Conservation (phyloP, 441 rosid genomes). For the Corymbia citriodora region DNA sequence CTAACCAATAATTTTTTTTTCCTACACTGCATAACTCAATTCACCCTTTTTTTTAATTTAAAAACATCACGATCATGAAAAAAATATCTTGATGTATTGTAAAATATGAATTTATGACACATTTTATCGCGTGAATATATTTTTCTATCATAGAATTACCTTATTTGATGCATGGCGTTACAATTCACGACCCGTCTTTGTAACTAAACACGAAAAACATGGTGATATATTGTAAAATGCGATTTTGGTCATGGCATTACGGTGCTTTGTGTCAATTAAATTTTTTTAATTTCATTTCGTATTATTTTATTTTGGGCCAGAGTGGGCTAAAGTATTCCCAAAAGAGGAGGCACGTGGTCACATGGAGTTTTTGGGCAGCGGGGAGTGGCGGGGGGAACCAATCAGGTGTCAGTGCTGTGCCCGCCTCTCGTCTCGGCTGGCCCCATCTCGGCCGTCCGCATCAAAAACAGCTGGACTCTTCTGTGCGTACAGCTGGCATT, state of each 20-base stretch:
- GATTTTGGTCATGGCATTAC: neutral
- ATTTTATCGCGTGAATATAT: neutral
- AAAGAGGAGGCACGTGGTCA: neutral
- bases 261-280: neutral
- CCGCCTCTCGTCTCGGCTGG: neutral
- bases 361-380: neutral
- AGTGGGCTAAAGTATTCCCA: neutral
- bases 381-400: neutral
- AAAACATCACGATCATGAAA: fast-evolving
- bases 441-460: neutral
- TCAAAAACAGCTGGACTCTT: neutral
- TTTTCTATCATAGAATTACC: too few species aligned
- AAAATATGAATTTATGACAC: neutral
- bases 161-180: neutral
- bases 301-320: neutral
- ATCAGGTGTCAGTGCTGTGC: neutral
- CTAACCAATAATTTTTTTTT: neutral
- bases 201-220: neutral
- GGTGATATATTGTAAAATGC: neutral
- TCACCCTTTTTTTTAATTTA: neutral
- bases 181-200: neutral
- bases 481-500: neutral
- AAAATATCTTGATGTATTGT: fast-evolving
- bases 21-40: neutral
- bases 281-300: neutral